Evolutionary conservation across 164 flowering plant genomes (phyloP).

Genomic region (Vitis vinifera): ASM3070453v1 NC_081816.1:1555501-1556000

Average conservation of each 20-base stretch:
- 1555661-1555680: slow-evolving; percentile 83
- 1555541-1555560: slow-evolving; percentile 1
- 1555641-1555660: slow-evolving; percentile 77
- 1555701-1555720: slow-evolving; percentile 10
- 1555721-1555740: not conserved
- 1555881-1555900: too few species aligned
- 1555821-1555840: too few species aligned
- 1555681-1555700: slow-evolving; percentile 95
- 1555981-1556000: too few species aligned
- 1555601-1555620: slow-evolving; percentile 86
- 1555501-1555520: not conserved
- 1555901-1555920: too few species aligned
- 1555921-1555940: too few species aligned
- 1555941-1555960: too few species aligned
- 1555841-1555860: too few species aligned
- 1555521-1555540: not conserved
- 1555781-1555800: too few species aligned
- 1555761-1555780: not conserved
- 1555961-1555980: too few species aligned
- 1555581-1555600: not conserved
- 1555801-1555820: too few species aligned
- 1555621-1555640: slow-evolving; percentile 98
- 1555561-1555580: not conserved
- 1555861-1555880: too few species aligned
- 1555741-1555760: not conserved